Conservation (phyloP, 306 rosid species). For the Acacia crassicarpa region DNA sequence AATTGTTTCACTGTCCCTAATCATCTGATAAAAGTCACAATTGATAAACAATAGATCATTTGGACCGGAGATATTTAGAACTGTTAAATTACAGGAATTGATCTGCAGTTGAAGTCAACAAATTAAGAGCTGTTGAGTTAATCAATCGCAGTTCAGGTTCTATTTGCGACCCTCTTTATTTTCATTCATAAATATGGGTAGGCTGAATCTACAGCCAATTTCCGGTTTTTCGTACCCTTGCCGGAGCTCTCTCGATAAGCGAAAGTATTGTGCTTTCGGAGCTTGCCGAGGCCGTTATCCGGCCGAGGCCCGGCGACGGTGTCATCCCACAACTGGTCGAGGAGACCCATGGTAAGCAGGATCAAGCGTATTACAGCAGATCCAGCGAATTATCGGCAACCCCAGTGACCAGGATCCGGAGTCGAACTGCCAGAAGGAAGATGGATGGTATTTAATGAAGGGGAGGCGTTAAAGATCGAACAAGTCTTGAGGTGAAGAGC, state of each 20-base stretch:
- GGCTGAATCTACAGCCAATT: background rate
- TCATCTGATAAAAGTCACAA: background rate
- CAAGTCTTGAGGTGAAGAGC: slow-evolving; percentile 26
- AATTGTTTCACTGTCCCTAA: too few species aligned
- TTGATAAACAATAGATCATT: background rate
- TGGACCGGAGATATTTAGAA: background rate
- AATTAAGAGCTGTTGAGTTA: background rate
- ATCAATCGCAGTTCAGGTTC: background rate
- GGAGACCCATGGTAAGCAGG: slow-evolving; percentile 59
- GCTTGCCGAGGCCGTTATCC: slow-evolving; percentile 84
- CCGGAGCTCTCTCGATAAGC: slow-evolving; percentile 43
- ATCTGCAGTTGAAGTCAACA: slow-evolving; percentile 5
- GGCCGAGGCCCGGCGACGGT: slow-evolving; percentile 93
- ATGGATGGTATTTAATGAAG: slow-evolving; percentile 45
- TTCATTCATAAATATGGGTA: background rate
- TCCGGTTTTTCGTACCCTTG: slow-evolving; percentile 59
- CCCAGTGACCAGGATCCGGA: slow-evolving; percentile 17
- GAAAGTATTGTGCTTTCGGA: slow-evolving; percentile 61
- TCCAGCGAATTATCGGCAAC: slow-evolving; percentile 17
- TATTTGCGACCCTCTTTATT: background rate
- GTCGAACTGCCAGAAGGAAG: background rate
- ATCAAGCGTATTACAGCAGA: slow-evolving; percentile 35
- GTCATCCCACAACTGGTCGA: slow-evolving; percentile 97
- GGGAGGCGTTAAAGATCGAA: slow-evolving; percentile 53
- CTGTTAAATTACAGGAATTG: background rate